Evolutionary conservation across 192 early-diverging fungal species (phyloP).

Genomic region (Backusella luteola): DNA sequence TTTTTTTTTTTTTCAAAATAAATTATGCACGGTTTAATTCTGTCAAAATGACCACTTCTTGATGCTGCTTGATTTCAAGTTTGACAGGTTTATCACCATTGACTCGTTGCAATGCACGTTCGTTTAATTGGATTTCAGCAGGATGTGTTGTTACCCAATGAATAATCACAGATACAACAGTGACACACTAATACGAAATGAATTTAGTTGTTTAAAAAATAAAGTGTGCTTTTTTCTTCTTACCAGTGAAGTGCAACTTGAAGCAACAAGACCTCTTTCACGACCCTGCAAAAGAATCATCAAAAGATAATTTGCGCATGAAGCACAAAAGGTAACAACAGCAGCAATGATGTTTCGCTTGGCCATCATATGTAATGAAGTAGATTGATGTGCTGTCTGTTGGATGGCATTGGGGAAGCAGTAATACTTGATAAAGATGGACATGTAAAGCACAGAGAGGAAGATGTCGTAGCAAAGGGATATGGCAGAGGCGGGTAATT

Average conservation of each 20-base stretch:
- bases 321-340: slow-evolving; percentile 32
- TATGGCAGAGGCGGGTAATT: slow-evolving; percentile 14
- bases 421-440: slow-evolving; percentile 14
- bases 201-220: no score
- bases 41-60: slow-evolving; percentile 39
- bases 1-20: neutral
- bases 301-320: slow-evolving; percentile 35
- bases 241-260: slow-evolving; percentile 43
- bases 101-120: slow-evolving; percentile 17
- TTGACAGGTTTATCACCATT: slow-evolving; percentile 29
- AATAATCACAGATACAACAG: slow-evolving; percentile 9
- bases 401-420: slow-evolving; percentile 19
- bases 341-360: slow-evolving; percentile 40
- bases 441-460: slow-evolving; percentile 9
- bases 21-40: slow-evolving; percentile 14
- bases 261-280: slow-evolving; percentile 43
- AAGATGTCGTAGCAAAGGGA: slow-evolving; percentile 23
- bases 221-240: neutral
- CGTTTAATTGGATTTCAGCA: slow-evolving; percentile 18
- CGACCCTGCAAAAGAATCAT: slow-evolving; percentile 38
- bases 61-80: slow-evolving; percentile 39
- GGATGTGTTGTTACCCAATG: slow-evolving; percentile 30
- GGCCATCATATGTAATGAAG: slow-evolving; percentile 28
- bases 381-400: slow-evolving; percentile 25
- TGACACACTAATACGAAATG: neutral